Evolutionary conservation across 1,284 basidiomycete species (phyloP).

Genomic region (Polyporus tsugae): DNA sequence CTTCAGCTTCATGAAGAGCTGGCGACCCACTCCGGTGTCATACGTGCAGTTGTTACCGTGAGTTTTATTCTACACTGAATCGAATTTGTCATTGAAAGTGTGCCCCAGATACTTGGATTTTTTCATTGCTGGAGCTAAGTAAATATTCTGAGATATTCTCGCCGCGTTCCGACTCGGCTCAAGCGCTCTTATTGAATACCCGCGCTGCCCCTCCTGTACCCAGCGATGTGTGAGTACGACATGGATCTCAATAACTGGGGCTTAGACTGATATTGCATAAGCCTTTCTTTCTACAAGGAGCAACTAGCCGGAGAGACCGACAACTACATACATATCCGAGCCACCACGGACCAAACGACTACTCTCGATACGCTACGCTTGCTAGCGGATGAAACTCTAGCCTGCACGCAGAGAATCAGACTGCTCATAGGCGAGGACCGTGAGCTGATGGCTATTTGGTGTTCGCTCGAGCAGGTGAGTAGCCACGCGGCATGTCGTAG

Average conservation of each 20-base stretch:
- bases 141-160: background rate
- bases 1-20: conserved; percentile 27
- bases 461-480: conserved; percentile 23
- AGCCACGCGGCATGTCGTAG: background rate
- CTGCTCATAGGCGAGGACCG: conserved; percentile 10
- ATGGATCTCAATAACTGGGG: background rate
- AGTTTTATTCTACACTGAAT: background rate
- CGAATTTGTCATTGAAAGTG: background rate
- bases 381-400: conserved; percentile 15
- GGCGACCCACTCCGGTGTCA: conserved; percentile 21
- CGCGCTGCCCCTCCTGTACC: background rate
- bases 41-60: conserved; percentile 31
- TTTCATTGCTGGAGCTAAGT: conserved; percentile 27
- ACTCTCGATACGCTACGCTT: conserved; percentile 2
- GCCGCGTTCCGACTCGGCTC: too few relatives aligned
- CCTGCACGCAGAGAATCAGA: conserved; percentile 3
- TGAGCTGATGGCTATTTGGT: conserved; percentile 20
- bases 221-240: background rate
- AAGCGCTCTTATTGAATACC: background rate
- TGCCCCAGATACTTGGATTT: conserved; percentile 24
- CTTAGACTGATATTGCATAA: background rate
- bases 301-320: conserved; percentile 17
- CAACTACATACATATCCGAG: conserved; percentile 26
- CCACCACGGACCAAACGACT: conserved; percentile 16
- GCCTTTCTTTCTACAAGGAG: conserved; percentile 30